These are phyloP conservation scores for Kwoniella shandongensis DNA, from an alignment of 768 basidiomycete genomes.

Conservation along the genomic window DNA sequence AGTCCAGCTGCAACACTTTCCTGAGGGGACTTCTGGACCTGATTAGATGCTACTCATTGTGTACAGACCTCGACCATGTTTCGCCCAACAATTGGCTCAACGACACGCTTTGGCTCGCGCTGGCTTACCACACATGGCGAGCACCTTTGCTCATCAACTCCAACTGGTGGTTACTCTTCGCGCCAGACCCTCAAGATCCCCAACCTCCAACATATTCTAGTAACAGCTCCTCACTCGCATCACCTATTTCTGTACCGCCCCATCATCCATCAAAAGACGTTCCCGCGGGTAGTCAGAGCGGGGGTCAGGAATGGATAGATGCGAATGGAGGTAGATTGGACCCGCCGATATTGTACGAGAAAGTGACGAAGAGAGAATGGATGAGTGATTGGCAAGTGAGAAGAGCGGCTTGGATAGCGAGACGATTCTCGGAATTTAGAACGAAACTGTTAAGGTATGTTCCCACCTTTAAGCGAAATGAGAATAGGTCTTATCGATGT, in stretches of 20 bases:
- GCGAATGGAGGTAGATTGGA: slow-evolving; percentile 12
- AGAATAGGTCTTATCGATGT: not conserved
- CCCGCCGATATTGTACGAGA: slow-evolving; percentile 15
- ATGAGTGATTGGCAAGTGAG: slow-evolving; percentile 80
- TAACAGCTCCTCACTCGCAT: not conserved
- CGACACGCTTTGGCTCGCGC: slow-evolving; percentile 86
- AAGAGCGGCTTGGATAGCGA: slow-evolving; percentile 72
- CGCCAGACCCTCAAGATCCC: slow-evolving; percentile 62
- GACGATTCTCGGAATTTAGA: slow-evolving; percentile 37
- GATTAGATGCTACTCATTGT: not conserved
- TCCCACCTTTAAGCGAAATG: no score
- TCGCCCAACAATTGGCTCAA: slow-evolving; percentile 93
- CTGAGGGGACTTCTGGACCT: no score
- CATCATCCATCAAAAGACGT: slow-evolving; percentile 23
- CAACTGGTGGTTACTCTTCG: slow-evolving; percentile 92
- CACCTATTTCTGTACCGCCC: not conserved
- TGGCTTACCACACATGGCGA: slow-evolving; percentile 84
- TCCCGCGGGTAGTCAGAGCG: slow-evolving; percentile 23
- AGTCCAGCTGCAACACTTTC: slow-evolving; percentile 48
- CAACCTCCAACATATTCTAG: slow-evolving; percentile 57
- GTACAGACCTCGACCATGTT: slow-evolving; percentile 68
- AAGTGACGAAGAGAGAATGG: slow-evolving; percentile 39
- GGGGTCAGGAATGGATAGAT: slow-evolving; percentile 34
- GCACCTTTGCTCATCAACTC: slow-evolving; percentile 82
- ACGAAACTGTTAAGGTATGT: slow-evolving; percentile 64